A percentile compares a stretch with the other conserved stretches of the same genome.
Evolutionary conservation across 768 basidiomycete species (phyloP).

Genomic region (Hygrocybe punicea): DNA sequence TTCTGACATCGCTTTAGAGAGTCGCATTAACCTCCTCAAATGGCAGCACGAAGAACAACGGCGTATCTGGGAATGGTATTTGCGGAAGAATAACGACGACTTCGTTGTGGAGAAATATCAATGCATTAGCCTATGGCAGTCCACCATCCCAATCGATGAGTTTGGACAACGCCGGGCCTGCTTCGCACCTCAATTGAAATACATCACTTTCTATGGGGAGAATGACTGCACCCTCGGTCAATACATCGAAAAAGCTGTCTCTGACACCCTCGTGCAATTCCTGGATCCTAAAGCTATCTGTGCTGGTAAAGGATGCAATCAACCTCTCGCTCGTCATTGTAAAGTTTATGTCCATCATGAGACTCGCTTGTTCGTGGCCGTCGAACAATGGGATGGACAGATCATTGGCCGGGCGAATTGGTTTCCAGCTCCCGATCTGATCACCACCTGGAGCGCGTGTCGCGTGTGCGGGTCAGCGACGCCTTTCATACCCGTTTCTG

Average conservation of each 20-base stretch:
- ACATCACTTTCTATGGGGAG: constrained; percentile 87
- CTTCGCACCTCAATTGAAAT: constrained; percentile 67
- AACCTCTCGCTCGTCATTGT: constrained; percentile 79
- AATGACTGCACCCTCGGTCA: constrained; percentile 92
- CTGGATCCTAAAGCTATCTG: constrained; percentile 76
- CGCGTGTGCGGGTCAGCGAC: constrained; percentile 73
- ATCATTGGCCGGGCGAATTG: constrained; percentile 56
- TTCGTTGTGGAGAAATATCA: constrained; percentile 94
- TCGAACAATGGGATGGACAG: constrained; percentile 85
- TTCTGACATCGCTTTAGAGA: constrained; percentile 72
- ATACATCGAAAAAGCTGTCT: constrained; percentile 80
- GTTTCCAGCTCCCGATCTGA: constrained; percentile 62
- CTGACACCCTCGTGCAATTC: constrained; percentile 64
- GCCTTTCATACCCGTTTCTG: constrained; percentile 83
- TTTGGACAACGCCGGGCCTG: constrained; percentile 68
- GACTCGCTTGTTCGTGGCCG: constrained; percentile 74
- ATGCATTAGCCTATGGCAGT: constrained; percentile 75
- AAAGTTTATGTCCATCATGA: constrained; percentile 90
- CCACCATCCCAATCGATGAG: constrained; percentile 71
- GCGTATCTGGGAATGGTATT: constrained; percentile 94
- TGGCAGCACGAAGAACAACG: constrained; percentile 84
- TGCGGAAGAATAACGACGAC: constrained; percentile 79
- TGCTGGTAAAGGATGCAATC: constrained; percentile 77
- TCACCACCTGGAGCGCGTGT: constrained; percentile 92
- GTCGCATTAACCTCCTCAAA: constrained; percentile 63